These are phyloP conservation scores for Xylaria multiplex DNA, from an alignment of 2,329 filamentous ascomycete genomes.

Conservation along the genomic window DNA sequence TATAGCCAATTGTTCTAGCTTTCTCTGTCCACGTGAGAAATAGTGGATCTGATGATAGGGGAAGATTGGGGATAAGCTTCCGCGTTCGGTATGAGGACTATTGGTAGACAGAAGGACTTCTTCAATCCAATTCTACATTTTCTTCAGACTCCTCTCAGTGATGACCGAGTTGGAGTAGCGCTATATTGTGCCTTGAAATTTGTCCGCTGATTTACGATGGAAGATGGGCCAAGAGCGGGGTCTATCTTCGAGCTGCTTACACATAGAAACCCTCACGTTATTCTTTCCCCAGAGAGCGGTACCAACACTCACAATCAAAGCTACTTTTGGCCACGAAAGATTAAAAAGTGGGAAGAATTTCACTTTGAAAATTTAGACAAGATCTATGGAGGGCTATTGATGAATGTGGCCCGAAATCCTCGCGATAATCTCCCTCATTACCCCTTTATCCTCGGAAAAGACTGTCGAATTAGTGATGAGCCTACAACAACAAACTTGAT, in stretches of 20 bases:
- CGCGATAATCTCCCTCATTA: neutral
- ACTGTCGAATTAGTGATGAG: neutral
- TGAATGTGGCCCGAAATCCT: neutral
- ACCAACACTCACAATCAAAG: slow-evolving; percentile 1
- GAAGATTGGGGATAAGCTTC: too few species aligned
- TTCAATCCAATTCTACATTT: too few species aligned
- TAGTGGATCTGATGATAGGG: too few species aligned
- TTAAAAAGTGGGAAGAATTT: slow-evolving; percentile 4
- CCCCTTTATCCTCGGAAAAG: neutral
- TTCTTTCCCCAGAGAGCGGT: neutral
- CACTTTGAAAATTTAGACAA: slow-evolving; percentile 5
- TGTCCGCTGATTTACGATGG: neutral
- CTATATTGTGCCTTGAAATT: neutral
- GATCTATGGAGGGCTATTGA: neutral
- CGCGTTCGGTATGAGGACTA: too few species aligned
- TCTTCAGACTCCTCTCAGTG: too few species aligned
- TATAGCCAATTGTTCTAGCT: too few species aligned
- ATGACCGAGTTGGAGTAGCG: too few species aligned
- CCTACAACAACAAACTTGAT: neutral
- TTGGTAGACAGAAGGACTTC: too few species aligned
- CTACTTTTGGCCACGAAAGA: neutral
- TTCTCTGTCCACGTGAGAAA: too few species aligned
- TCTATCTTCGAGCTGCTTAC: slow-evolving; percentile 5
- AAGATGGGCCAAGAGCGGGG: neutral
- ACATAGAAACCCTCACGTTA: slow-evolving; percentile 2